Base-by-base conservation (phyloP, 371 early-diverging fungal species). In the Actinomortierella wolfii region DNA sequence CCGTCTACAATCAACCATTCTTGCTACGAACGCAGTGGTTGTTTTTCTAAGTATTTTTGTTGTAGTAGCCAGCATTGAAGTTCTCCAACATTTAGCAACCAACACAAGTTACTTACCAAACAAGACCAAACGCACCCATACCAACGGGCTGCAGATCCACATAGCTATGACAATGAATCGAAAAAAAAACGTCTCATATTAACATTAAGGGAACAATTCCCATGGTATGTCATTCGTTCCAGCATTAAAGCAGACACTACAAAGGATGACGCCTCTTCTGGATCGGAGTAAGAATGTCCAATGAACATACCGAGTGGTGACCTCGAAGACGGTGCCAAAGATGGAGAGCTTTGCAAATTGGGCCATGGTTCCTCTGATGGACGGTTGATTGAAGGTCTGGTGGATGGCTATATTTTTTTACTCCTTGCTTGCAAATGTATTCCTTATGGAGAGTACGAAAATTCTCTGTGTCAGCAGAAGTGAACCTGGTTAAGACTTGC, bases 71-170 rank as follows among this genome's bases (percentile, higher is more conserved):
- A n/a, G n/a, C n/a, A n/a, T n/a, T n/a, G n/a, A n/a, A n/a, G n/a
- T n/a, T n/a, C n/a, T n/a, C n/a, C n/a, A n/a, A n/a, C n/a, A 6
- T 11, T 34, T 34, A 11, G 34, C 34, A 34, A 34, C 34, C 11
- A 34, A 6, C 34, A 34, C 7, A 15, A 48, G 25, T 21, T 41
- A 63, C 81, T 76, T 86, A 95, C 94, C 95, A 96, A 18, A 97
- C 97, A 15, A 96, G 83, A 61, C 97, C 97, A 78, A 96, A 97
- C 7, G 96, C 95, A 49, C 97, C 97, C 94, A 96, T 94, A 48
- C 97, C 97, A n/a, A 97, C 92, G 25, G 96, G 95, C 67, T 95
- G 91, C 56, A 96, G 83, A 79, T 94, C 91, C 28, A 88, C 87
- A 82, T 96, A 96, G 81, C 93, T 91, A 61, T 24, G 43, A 43